A percentile compares a stretch with the other conserved stretches of the same genome.
Conservation (phyloP, 1,284 basidiomycete species). For the Malassezia slooffiae region DNA sequence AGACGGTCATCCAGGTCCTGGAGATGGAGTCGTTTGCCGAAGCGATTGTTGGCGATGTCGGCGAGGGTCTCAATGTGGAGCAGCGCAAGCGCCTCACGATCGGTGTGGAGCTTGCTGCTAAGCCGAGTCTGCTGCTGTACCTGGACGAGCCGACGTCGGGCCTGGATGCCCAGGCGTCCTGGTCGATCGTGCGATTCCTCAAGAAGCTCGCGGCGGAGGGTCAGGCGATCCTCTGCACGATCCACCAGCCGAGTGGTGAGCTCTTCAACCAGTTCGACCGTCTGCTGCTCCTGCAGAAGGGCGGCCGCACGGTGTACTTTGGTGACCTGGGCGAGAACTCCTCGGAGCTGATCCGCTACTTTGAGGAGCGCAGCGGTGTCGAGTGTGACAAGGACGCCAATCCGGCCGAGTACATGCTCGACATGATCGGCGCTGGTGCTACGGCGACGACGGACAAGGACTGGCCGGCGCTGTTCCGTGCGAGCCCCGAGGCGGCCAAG, state of each 20-base stretch:
- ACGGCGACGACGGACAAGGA: constrained; percentile 14
- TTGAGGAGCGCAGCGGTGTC: constrained; percentile 27
- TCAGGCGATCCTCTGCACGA: constrained; percentile 36
- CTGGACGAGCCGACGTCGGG: constrained; percentile 40
- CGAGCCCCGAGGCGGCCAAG: constrained; percentile 47
- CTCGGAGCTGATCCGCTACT: constrained; percentile 25
- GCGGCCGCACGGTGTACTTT: constrained; percentile 26
- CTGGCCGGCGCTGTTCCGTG: constrained; percentile 48
- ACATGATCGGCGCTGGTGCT: constrained; percentile 34
- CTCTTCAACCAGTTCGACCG: constrained; percentile 36
- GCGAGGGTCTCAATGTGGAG: constrained; percentile 31
- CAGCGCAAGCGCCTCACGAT: constrained; percentile 34
- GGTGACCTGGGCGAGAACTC: constrained; percentile 25
- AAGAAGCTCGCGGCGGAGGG: constrained; percentile 27
- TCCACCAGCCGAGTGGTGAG: constrained; percentile 32
- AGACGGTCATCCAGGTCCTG: constrained; percentile 26
- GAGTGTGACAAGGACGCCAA: constrained; percentile 20
- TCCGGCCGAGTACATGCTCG: constrained; percentile 45
- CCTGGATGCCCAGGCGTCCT: constrained; percentile 28
- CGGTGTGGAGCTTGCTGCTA: constrained; percentile 36
- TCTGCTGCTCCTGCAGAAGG: constrained; percentile 26
- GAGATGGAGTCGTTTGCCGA: constrained; percentile 27
- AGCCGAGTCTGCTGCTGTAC: constrained; percentile 36
- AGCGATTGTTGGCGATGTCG: constrained; percentile 31
- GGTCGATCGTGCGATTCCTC: constrained; percentile 29